Conservation (phyloP, 768 basidiomycete species). For the Leucocoprinus leucothites region DNA sequence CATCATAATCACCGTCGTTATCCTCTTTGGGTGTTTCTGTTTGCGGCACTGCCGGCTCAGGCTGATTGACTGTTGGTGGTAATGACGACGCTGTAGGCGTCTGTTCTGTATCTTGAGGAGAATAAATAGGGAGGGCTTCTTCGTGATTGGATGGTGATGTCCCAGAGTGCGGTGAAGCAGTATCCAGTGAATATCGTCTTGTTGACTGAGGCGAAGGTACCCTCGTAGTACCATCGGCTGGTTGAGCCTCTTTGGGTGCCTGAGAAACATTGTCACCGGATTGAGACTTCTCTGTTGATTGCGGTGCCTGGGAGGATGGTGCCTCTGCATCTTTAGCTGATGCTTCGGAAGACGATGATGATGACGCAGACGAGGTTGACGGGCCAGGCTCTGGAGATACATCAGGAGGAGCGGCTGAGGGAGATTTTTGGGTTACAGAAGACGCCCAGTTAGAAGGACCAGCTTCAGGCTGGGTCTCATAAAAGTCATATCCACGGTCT, state of each 20-base stretch:
- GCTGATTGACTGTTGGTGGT: not conserved
- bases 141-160: not conserved
- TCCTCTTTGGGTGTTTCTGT: not conserved
- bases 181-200: not conserved
- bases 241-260: not conserved
- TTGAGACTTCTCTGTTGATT: not conserved
- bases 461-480: conserved; percentile 1
- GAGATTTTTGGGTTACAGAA: not conserved
- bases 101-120: not conserved
- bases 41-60: not conserved
- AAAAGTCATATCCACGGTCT: not conserved
- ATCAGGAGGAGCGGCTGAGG: not conserved
- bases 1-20: not conserved
- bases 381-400: not conserved
- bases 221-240: not conserved
- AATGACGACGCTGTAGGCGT: conserved; percentile 4
- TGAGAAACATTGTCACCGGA: not conserved
- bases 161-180: not conserved
- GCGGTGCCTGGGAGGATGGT: not conserved
- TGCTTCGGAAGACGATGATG: not conserved
- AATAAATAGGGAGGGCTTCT: not conserved
- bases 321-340: not conserved
- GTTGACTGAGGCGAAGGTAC: not conserved
- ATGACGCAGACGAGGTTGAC: not conserved
- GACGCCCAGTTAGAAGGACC: conserved; percentile 1